Conservation (phyloP, 805 yeast genomes). For the Metschnikowia colocasiae region DNA sequence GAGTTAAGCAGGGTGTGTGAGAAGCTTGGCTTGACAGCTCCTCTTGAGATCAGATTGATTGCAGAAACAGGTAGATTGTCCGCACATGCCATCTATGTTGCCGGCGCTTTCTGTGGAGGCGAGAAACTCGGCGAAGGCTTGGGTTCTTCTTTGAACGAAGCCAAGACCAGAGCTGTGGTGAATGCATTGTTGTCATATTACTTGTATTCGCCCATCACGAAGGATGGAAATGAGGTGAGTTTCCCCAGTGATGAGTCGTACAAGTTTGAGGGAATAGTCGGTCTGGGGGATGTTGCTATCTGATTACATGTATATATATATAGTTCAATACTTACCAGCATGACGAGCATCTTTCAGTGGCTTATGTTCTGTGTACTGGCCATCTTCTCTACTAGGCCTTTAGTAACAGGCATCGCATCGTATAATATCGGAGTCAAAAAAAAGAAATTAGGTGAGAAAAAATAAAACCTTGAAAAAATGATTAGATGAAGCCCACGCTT, state of each 20-base stretch:
- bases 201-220: slow-evolving; percentile 74
- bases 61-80: slow-evolving; percentile 93
- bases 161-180: slow-evolving; percentile 87
- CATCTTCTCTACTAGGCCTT: not conserved
- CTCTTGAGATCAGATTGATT: slow-evolving; percentile 69
- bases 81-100: slow-evolving; percentile 78
- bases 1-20: slow-evolving; percentile 75
- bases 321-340: slow-evolving; percentile 11
- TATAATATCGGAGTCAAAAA: slow-evolving; percentile 1
- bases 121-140: slow-evolving; percentile 90
- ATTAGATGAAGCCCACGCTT: not conserved
- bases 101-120: slow-evolving; percentile 84
- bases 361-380: not conserved
- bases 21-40: slow-evolving; percentile 68
- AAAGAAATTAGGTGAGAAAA: slow-evolving; percentile 5
- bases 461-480: not conserved
- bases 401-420: not conserved
- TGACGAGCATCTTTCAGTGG: not conserved
- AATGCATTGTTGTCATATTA: slow-evolving; percentile 90
- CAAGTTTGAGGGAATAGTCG: slow-evolving; percentile 40
- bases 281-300: slow-evolving; percentile 44
- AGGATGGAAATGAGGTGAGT: slow-evolving; percentile 38
- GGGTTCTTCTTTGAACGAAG: slow-evolving; percentile 86
- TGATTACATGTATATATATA: slow-evolving; percentile 21
- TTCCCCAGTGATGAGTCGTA: slow-evolving; percentile 58